A percentile compares a stretch with the other conserved stretches of the same genome.
These are phyloP conservation scores for Hericium coralloides DNA, from an alignment of 768 basidiomycete genomes.

Conservation along the genomic window DNA sequence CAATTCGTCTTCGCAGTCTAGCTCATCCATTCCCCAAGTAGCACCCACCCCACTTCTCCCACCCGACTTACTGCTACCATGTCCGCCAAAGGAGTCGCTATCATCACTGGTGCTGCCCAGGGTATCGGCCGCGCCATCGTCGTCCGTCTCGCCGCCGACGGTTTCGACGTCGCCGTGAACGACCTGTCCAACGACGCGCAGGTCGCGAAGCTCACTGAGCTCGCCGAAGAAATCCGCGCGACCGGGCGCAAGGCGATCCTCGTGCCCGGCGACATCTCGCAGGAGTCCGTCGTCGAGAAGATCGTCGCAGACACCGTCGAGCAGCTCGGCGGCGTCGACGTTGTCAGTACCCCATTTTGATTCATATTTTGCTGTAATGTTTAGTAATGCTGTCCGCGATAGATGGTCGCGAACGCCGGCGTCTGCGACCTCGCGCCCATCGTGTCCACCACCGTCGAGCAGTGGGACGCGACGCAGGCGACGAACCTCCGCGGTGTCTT, in stretches of 20 bases:
- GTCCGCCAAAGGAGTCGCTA: conserved; percentile 20
- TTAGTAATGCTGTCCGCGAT: background rate
- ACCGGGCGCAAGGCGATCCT: background rate
- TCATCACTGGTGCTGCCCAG: conserved; percentile 36
- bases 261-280: background rate
- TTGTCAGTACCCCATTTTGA: background rate
- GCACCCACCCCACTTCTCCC: background rate
- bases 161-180: conserved; percentile 37
- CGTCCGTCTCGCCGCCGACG: conserved; percentile 36
- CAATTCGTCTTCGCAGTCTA: background rate
- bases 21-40: background rate
- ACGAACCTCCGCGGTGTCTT: conserved; percentile 16
- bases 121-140: conserved; percentile 44
- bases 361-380: background rate
- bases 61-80: background rate
- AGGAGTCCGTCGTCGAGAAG: background rate
- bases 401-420: background rate
- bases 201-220: background rate
- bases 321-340: background rate
- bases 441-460: conserved; percentile 9
- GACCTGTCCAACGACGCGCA: conserved; percentile 19
- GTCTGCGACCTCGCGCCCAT: background rate
- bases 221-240: background rate
- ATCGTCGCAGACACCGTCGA: background rate
- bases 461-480: conserved; percentile 11